Base-by-base conservation (phyloP, 148 eudicot genomes). In the Pharnaceum exiguum region DNA sequence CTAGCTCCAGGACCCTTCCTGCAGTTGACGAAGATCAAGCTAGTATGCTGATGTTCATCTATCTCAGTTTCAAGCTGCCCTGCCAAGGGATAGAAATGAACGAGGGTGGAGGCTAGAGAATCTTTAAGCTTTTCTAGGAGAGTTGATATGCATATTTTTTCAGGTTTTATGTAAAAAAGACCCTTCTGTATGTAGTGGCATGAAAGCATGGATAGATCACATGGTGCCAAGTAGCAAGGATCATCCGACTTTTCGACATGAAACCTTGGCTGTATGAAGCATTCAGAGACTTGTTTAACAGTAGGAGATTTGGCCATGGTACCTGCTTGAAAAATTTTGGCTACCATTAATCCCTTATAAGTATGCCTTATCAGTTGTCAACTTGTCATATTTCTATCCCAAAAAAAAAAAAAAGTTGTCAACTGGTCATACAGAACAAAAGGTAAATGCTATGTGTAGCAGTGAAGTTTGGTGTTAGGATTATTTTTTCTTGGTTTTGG, bases 111-210 rank as follows among this genome's bases (percentile, higher is more conserved):
- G 12, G 56, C 7, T 7, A 65, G 38, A 13, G 62, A 65, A 5
- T 18, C 36, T 38, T 38, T 56, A 7, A 65, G 62, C 26, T 1
- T 46, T 19, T 47, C 46, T 3, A 56, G 62, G 56, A 65, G 38
- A 28, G 17, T 26, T 2, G 0, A 5, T 5, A 65, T 9, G 43
- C 32, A 24, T 33, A 56, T 36, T 2, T 27, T 0, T 49, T 26
- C 3, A 18, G 51, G 57, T 50, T 66, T 66, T 43, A 32, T 12
- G 39, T 13, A 66, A 0, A 66, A 57, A 23, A 66, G 63, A 49
- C 71, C 71, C 57, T 47, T 57, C 11, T 66, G 71, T 13, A 66
- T 66, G 63, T 66, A 66, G 23, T 49, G 55, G 13, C 40, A 57
- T 27, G 71, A 66, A 28, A 66, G 49, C 50, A 66, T 18, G 43